Evolutionary conservation across 108 stramenopile species (phyloP), one percentile per base, ranked within the genome.

Genomic region (Mediolabrus comicus): DNA sequence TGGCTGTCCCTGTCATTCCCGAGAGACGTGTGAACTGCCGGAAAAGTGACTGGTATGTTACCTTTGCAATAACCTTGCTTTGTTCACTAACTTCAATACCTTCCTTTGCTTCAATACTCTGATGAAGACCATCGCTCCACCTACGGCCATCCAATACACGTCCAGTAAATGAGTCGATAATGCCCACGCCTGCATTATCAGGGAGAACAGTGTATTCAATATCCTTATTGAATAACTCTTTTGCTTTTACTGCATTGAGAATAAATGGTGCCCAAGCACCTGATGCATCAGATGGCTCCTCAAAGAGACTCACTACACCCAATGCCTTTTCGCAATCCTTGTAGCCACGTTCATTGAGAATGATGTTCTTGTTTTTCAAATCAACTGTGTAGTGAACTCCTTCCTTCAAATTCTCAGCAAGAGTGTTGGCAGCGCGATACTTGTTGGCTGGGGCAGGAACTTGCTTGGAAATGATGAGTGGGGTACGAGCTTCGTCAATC

Each of bases 1-100:
- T 83, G 53, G 97, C 97, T 27, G 97, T 98, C 31, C 97, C 97
- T 0, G 96, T 94, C 97, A 98, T 98, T 29, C 96, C 97, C 12
- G 89, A 85, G 13, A 98, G 83, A 19, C 91, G 85, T n/a, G 81
- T 81, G 74, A 96, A 98, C 59, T 93, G 88, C 32, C 92, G 87
- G 59, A 97, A 97, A 2, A 97, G 87, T 9, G 88, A 77, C 85
- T 98, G 97, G 74, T 97, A 98, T 3, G 97, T 98, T 0, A 98
- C 95, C 69, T 94, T 96, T 51, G 97, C 97, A 71, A 96, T 96
- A 14, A 97, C 96, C 81, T 94, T 81, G 60, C 90, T 91, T 70
- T 92, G 85, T 63, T 94, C 82, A 66, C 86, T 90, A 36, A 95
- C 92, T 52, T 79, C 71, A 61, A 97, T 87, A 1, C 95, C 96